phyloP scores from a whole-genome alignment of 441 rosid genomes.

The Brassica balearica region DNA sequence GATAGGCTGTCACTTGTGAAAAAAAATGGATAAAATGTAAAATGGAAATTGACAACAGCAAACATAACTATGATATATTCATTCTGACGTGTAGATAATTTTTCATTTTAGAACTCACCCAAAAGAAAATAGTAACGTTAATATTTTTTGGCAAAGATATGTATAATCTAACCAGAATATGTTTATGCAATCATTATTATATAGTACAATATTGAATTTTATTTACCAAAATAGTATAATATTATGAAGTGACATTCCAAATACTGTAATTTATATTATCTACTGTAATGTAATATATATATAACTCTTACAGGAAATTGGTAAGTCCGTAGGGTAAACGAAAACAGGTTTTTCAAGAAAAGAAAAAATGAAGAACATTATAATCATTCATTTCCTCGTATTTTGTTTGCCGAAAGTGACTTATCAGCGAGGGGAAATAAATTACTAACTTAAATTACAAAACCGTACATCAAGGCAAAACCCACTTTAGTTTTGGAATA shows the following conservation, averaged over 20 bases:
- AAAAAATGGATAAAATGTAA: not conserved
- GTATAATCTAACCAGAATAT: not conserved
- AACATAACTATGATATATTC: not conserved
- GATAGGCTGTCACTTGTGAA: constrained; percentile 14
- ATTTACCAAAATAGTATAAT: not conserved
- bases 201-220: not conserved
- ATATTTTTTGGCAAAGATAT: not conserved
- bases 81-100: not conserved
- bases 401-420: constrained; percentile 41
- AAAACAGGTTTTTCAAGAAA: not conserved
- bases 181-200: not conserved
- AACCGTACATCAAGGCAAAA: constrained; percentile 28
- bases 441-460: not conserved
- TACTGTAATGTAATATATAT: not conserved
- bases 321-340: constrained; percentile 20
- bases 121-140: not conserved
- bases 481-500: constrained; percentile 31
- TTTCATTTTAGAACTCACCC: not conserved
- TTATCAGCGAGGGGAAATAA: constrained; percentile 33
- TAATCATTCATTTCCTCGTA: constrained; percentile 30
- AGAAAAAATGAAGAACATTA: not conserved
- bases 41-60: not conserved
- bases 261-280: constrained; percentile 1
- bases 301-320: not conserved
- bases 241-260: not conserved